These are phyloP conservation scores for Cymbomonas tetramitiformis DNA, from an alignment of 139 green algal species.

Conservation along the genomic window DNA sequence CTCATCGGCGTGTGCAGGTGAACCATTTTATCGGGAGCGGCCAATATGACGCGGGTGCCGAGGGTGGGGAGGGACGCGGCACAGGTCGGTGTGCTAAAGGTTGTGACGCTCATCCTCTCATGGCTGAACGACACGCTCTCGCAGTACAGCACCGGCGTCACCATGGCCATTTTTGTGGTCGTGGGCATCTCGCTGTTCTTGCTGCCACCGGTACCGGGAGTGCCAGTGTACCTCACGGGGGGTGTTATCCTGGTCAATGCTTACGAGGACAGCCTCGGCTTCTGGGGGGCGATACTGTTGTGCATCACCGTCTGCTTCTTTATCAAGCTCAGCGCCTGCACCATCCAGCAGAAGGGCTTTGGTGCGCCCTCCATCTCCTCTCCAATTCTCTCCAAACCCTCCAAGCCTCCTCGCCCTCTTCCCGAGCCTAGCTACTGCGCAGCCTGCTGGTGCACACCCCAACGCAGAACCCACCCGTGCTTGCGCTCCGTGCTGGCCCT, in stretches of 20 bases:
- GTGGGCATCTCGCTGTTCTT: constrained; percentile 11
- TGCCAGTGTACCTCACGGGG: constrained; percentile 9
- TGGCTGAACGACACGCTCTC: neutral
- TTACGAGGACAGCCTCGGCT: neutral
- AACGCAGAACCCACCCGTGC: too few species aligned
- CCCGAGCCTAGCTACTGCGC: too few species aligned
- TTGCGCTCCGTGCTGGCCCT: too few species aligned
- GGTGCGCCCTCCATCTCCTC: too few species aligned
- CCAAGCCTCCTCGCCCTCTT: too few species aligned
- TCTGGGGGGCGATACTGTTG: constrained; percentile 1
- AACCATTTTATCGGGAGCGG: too few species aligned
- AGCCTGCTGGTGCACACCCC: too few species aligned
- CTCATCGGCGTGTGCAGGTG: too few species aligned
- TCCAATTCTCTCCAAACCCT: too few species aligned
- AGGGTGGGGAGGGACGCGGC: too few species aligned
- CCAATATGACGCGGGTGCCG: too few species aligned
- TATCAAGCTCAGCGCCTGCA: constrained; percentile 3
- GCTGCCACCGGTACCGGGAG: constrained; percentile 6
- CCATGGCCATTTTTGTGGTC: constrained; percentile 5
- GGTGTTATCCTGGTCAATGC: constrained; percentile 4
- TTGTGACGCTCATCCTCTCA: neutral
- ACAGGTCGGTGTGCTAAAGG: constrained; percentile 11
- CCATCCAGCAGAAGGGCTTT: constrained; percentile 11
- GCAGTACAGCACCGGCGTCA: neutral
- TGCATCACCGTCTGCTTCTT: constrained; percentile 4